These are phyloP conservation scores for Flagelloscypha sp. DNA, from an alignment of 768 basidiomycete genomes.

Conservation along the genomic window DNA sequence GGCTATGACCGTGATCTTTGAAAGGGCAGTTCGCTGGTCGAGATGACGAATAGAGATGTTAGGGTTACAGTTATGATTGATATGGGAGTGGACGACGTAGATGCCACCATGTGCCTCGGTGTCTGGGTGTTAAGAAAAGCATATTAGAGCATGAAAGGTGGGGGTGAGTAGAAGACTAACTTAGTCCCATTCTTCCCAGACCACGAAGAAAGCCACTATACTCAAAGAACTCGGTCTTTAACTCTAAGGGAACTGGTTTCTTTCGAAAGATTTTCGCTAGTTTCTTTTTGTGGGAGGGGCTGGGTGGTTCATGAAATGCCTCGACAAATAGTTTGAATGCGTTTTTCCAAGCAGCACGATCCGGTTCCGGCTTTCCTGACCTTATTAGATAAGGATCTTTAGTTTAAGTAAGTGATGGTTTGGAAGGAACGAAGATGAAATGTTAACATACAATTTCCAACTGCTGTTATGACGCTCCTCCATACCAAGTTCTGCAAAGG, in stretches of 20 bases:
- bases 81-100: conserved; percentile 77
- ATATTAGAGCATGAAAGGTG: conserved; percentile 6
- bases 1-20: conserved; percentile 71
- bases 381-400: background rate
- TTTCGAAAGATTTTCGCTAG: conserved; percentile 48
- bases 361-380: conserved; percentile 35
- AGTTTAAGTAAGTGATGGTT: background rate
- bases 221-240: conserved; percentile 56
- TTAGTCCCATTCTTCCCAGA: conserved; percentile 73
- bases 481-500: conserved; percentile 70
- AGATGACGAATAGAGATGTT: conserved; percentile 75
- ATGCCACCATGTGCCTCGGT: conserved; percentile 82
- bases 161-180: conserved; percentile 32
- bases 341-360: conserved; percentile 58
- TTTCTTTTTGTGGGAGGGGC: conserved; percentile 44
- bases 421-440: conserved; percentile 1
- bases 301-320: conserved; percentile 55
- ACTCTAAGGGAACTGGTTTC: conserved; percentile 33
- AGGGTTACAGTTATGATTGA: conserved; percentile 81
- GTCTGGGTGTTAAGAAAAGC: conserved; percentile 29
- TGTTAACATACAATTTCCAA: conserved; percentile 32
- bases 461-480: conserved; percentile 55
- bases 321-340: conserved; percentile 49
- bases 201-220: conserved; percentile 63
- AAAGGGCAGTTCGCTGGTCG: conserved; percentile 57